Evolutionary conservation across 2,329 filamentous ascomycete genomes (phyloP).

Genomic region (Diaporthe vaccinii): DNA sequence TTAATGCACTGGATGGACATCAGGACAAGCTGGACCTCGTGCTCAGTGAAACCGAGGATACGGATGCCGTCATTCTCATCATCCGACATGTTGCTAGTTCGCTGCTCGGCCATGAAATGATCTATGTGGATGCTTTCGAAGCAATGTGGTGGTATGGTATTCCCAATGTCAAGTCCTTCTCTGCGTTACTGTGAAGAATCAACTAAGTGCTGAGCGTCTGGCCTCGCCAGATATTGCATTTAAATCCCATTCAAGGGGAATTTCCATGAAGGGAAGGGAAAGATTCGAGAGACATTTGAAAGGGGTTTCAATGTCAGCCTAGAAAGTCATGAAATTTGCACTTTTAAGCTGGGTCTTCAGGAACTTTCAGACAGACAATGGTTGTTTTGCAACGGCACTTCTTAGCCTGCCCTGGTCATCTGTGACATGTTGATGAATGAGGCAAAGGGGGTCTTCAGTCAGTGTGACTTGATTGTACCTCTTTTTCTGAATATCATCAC

Average conservation of each 20-base stretch:
- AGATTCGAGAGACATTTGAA: background rate
- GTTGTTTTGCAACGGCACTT: background rate
- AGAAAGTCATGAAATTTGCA: background rate
- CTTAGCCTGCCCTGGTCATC: background rate
- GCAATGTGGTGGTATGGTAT: too few species aligned
- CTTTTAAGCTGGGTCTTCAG: background rate
- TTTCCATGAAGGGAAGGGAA: background rate
- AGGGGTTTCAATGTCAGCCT: background rate
- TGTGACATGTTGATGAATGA: background rate
- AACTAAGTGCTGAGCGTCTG: background rate
- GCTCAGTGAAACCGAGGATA: background rate
- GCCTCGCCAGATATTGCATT: background rate
- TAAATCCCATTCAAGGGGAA: background rate
- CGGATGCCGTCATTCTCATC: background rate
- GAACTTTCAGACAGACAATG: background rate
- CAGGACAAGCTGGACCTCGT: slow-evolving; percentile 1
- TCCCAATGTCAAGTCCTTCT: too few species aligned
- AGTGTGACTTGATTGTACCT: background rate
- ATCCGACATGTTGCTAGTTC: background rate
- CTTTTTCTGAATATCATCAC: background rate
- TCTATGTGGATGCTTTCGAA: background rate
- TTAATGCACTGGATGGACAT: slow-evolving; percentile 16
- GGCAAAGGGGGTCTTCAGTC: too few species aligned
- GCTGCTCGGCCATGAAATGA: background rate
- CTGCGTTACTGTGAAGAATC: too few species aligned